Evolutionary conservation across 805 yeast species (phyloP).

Genomic region (Saccharomycopsis synnaedendra): DNA sequence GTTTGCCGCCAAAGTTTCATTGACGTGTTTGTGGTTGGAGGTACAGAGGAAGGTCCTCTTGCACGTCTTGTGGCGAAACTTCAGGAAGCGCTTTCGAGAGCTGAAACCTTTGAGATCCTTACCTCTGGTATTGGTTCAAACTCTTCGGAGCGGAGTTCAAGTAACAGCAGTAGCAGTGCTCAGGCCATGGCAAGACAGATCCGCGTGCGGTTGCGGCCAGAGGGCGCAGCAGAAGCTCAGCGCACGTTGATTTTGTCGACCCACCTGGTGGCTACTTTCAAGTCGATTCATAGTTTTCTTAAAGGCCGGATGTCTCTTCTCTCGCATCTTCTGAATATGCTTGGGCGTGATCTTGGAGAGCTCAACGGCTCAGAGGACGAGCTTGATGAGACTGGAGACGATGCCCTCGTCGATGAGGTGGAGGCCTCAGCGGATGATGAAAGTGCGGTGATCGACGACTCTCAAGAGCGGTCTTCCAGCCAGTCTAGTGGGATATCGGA

Average conservation of each 20-base stretch:
- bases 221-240: conserved; percentile 15
- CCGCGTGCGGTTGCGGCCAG: conserved; percentile 37
- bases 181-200: conserved; percentile 63
- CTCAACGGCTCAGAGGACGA: not conserved
- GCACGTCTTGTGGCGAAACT: conserved; percentile 41
- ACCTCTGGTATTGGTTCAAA: conserved; percentile 24
- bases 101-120: conserved; percentile 59
- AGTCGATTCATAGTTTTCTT: conserved; percentile 37
- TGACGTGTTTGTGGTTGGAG: conserved; percentile 19
- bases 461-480: conserved; percentile 1
- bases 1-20: conserved; percentile 35
- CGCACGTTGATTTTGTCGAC: conserved; percentile 32
- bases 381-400: conserved; percentile 16
- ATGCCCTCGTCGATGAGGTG: conserved; percentile 9
- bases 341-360: not conserved
- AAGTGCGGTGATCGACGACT: conserved; percentile 17
- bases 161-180: conserved; percentile 21
- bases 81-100: conserved; percentile 63
- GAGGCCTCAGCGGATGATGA: conserved; percentile 10
- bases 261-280: conserved; percentile 52
- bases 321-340: not conserved
- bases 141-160: not conserved
- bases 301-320: conserved; percentile 29
- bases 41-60: conserved; percentile 24
- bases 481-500: too few species aligned